Conservation (phyloP, 2,329 filamentous ascomycete species). For the Xylariaceae sp. region DNA sequence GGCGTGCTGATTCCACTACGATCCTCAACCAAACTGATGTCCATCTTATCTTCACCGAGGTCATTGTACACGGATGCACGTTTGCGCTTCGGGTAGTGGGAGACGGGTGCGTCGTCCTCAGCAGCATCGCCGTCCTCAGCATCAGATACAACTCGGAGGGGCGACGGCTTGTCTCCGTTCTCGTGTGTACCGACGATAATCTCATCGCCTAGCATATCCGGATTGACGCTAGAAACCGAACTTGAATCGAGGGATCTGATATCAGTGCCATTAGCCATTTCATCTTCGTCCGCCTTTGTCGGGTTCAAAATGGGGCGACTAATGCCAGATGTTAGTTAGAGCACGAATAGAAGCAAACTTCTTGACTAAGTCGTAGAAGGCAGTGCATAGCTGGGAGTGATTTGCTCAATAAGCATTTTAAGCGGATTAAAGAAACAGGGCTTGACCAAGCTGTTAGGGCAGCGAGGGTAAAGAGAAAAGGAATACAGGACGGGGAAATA, state of each 20-base stretch:
- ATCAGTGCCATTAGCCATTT: conserved; percentile 48
- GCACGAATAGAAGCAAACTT: not conserved
- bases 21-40: conserved; percentile 43
- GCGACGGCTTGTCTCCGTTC: conserved; percentile 49
- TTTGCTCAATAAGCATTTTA: too few species aligned
- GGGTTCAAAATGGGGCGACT: conserved; percentile 32
- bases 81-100: conserved; percentile 63
- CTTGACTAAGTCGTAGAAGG: not conserved
- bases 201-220: conserved; percentile 56
- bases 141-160: conserved; percentile 44
- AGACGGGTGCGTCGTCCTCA: conserved; percentile 46
- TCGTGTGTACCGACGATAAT: conserved; percentile 58
- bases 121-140: conserved; percentile 54
- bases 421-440: too few species aligned
- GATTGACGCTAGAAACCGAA: conserved; percentile 49
- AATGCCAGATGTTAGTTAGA: conserved; percentile 13
- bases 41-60: conserved; percentile 56
- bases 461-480: too few species aligned
- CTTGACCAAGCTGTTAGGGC: too few species aligned
- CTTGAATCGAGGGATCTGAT: conserved; percentile 54
- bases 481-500: too few species aligned
- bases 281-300: conserved; percentile 45
- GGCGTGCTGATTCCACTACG: conserved; percentile 35
- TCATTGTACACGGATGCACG: conserved; percentile 58
- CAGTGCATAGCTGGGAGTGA: not conserved